These are phyloP conservation scores for Spathaspora hagerdaliae DNA, from an alignment of 805 yeast species.

Conservation along the genomic window DNA sequence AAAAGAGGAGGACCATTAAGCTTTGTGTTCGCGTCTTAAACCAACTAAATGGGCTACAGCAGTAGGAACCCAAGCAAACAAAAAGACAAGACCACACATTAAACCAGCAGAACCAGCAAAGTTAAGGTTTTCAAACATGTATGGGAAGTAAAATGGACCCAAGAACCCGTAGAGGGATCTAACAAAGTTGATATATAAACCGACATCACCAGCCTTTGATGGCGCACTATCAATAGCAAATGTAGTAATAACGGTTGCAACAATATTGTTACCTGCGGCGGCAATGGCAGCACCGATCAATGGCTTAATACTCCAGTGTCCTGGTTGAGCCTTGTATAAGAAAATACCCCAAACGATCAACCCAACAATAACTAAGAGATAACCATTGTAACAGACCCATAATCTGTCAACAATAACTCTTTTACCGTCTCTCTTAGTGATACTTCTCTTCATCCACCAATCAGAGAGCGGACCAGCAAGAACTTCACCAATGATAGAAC, in stretches of 20 bases:
- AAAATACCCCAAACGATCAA: constrained; percentile 18
- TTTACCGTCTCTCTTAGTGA: constrained; percentile 6
- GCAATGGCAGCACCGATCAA: constrained; percentile 20
- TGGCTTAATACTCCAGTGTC: constrained; percentile 18
- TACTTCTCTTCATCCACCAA: constrained; percentile 17
- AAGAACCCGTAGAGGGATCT: constrained; percentile 20
- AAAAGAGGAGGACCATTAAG: no score
- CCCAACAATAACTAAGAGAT: constrained; percentile 15
- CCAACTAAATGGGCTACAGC: constrained; percentile 4
- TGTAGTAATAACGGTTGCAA: constrained; percentile 18
- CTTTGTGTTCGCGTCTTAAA: background rate
- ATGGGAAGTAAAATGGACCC: constrained; percentile 24
- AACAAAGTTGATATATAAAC: constrained; percentile 15
- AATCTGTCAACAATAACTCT: constrained; percentile 13
- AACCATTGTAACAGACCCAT: constrained; percentile 20
- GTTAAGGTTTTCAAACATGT: constrained; percentile 16
- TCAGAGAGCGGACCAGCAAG: constrained; percentile 21
- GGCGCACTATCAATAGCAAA: constrained; percentile 17
- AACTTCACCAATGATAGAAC: constrained; percentile 18
- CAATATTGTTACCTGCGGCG: constrained; percentile 19
- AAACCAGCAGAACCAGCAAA: constrained; percentile 9
- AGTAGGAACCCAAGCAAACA: constrained; percentile 4
- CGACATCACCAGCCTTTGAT: constrained; percentile 14
- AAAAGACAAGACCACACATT: constrained; percentile 6
- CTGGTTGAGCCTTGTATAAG: constrained; percentile 10